Base-by-base conservation (phyloP, 495 filamentous ascomycete species). In the Neurospora sp. region DNA sequence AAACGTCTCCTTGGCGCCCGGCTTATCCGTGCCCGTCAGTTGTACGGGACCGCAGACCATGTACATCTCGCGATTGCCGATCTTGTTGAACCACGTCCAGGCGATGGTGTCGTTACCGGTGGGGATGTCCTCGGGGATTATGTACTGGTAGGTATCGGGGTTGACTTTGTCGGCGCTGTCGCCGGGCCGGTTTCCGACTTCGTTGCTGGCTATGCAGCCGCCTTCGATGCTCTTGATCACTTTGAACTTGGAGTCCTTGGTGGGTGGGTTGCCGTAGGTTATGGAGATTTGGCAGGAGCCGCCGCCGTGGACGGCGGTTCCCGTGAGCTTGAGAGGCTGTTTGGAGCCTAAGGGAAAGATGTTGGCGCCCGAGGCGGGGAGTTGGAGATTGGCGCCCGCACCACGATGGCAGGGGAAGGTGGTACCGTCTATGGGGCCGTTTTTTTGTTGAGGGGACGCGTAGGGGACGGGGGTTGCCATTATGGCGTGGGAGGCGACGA, bases 11-110 rank as follows among this genome's bases (percentile, higher is more conserved):
- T 62, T 62, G 0, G 48, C 48, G 6, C 24, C 24, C 6, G 48
- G 48, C 24, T 62, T 62, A 3, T 62, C 48, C 24, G 24, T 17
- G 45, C 77, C 79, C 0, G 69, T 84, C 77, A 97, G 87, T 15
- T 85, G 88, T n/a, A 95, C 85, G 34, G 91, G 88, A 5, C 89
- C 91, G 73, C 94, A 97, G 84, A 93, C 92, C 93, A 94, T 95
- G 86, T 97, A 97, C 89, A 96, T 90, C 79, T 97, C 94, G 13
- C 92, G 86, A 81, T 94, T 92, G 70, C 93, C 93, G 69, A 94
- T 81, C 74, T 90, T 90, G 87, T 97, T 97, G 86, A 92, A 94
- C 94, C 94, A 97, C 15, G 92, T 92, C 86, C 92, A 97, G 7
- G 91, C 89, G 43, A 97, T 85, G 1, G 90, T 88, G n/a, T 90